Percentiles rank a stretch among this genome's conserved stretches.
phyloP scores from a whole-genome alignment of 306 rosid genomes.

The Luffa aegyptiaca region DNA sequence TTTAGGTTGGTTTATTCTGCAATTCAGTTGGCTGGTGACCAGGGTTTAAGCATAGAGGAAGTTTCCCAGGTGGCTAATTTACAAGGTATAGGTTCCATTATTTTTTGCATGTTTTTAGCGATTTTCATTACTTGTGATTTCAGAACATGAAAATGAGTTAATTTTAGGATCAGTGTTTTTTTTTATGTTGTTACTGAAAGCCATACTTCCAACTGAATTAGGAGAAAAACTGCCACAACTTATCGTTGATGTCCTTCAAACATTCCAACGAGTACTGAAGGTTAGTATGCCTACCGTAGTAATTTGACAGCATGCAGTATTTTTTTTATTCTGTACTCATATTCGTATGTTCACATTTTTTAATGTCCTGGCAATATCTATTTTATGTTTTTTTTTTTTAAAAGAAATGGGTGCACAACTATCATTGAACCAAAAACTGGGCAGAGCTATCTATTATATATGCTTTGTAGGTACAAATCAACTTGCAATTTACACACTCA shows the following conservation, averaged over 20 bases:
- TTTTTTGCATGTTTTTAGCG: slow-evolving; percentile 1
- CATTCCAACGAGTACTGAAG: slow-evolving; percentile 60
- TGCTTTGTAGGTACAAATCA: neutral
- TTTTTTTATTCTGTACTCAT: neutral
- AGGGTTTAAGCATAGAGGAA: slow-evolving; percentile 76
- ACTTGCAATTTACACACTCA: neutral
- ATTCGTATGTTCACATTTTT: neutral
- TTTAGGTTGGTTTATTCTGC: slow-evolving; percentile 57
- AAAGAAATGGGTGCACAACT: neutral
- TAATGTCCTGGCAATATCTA: neutral
- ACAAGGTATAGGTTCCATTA: slow-evolving; percentile 44
- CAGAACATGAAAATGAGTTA: neutral
- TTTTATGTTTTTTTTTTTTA: neutral
- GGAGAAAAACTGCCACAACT: slow-evolving; percentile 50
- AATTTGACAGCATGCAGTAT: neutral
- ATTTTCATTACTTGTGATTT: slow-evolving; percentile 2
- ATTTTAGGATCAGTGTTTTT: neutral
- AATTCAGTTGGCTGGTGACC: slow-evolving; percentile 81
- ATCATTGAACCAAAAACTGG: neutral
- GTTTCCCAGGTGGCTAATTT: slow-evolving; percentile 43
- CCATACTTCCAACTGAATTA: slow-evolving; percentile 20
- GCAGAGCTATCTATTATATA: neutral
- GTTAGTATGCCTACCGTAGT: slow-evolving; percentile 28
- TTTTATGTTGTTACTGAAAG: neutral
- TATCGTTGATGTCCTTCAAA: slow-evolving; percentile 63